Evolutionary conservation across 1,139 yeast species (phyloP), one percentile per base, ranked within the genome.

Genomic region (Eremothecium sinecaudum): DNA sequence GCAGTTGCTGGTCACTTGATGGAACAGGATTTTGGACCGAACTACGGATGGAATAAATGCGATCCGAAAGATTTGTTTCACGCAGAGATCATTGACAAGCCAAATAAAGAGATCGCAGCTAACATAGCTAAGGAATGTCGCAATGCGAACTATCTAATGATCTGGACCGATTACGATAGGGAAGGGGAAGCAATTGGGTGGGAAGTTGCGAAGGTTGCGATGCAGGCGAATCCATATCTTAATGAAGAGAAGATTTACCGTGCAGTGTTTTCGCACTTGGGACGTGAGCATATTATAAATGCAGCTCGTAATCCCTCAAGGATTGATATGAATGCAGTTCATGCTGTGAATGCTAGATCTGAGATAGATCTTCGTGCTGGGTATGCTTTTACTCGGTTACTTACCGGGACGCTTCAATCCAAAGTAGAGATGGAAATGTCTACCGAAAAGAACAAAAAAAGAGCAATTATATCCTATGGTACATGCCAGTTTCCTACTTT

Each of bases 91-190:
- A 48, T 57, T 3, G 70, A 67, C 4, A 54, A 49, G 9, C 59
- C 69, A 13, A 63, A 64, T 21, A 47, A 47, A 9, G 62, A 63
- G 31, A 73, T 84, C 15, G 78, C 78, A 12, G 62, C 66, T n/a
- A 90, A 90, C 51, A 83, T 92, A 32, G 58, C 69, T 24, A 58
- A 58, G 3, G 87, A 86, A 51, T 83, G 90, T 3, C 55, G 77
- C 24, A 52, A 48, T 19, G 72, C 82, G 4, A 69, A 74, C 33
- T 63, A 65, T 32, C 61, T 92, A 42, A 82, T 83, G 80, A 84
- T 92, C 7, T 92, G 98, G 98, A 92, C 98, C 2, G 99, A 92
- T 67, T 90, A 97, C 60, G 99, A 92, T 64, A 67, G 98, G 27
- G 99, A 92, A 53, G 99, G 99, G 1, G 99, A 92, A 57, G 80